A percentile compares a stretch with the other conserved stretches of the same genome.
phyloP scores from a whole-genome alignment of 2,329 filamentous ascomycete genomes.

The Metarhizium sp. region DNA sequence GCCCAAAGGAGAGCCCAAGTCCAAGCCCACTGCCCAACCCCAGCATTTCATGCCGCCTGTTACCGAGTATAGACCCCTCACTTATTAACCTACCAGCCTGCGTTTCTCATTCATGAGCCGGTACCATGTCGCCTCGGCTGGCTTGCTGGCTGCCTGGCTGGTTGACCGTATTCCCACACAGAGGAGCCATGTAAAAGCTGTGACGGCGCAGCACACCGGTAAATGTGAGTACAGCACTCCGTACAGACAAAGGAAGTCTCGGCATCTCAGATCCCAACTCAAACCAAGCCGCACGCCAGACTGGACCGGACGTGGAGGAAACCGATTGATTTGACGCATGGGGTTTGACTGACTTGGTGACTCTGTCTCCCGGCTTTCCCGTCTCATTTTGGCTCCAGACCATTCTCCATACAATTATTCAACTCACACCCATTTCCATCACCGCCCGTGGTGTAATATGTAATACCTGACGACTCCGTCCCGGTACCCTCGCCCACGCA shows the following conservation, averaged over 20 bases:
- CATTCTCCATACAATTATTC: not conserved
- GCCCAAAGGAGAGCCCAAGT: not conserved
- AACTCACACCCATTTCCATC: not conserved
- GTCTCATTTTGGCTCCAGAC: not conserved
- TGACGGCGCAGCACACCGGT: not conserved
- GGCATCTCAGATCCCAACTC: not conserved
- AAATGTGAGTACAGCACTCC: not conserved
- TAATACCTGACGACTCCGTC: not conserved
- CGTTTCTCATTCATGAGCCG: too few relatives aligned
- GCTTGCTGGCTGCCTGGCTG: too few relatives aligned
- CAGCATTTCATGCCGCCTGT: not conserved
- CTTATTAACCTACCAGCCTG: not conserved
- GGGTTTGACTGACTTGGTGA: not conserved
- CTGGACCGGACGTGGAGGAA: not conserved
- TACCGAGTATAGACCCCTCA: not conserved
- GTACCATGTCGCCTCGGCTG: not conserved
- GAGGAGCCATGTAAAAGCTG: not conserved
- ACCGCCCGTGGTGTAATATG: not conserved
- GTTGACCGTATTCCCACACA: not conserved
- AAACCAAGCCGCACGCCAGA: not conserved
- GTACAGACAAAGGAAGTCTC: not conserved
- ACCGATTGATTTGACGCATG: not conserved
- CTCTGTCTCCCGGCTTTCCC: not conserved
- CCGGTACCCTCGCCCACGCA: not conserved
- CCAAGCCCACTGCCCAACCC: too few relatives aligned